Evolutionary conservation across 176 grass and related monocot species (phyloP), one percentile per base, ranked within the genome.

Genomic region (Carex kokanica): DNA sequence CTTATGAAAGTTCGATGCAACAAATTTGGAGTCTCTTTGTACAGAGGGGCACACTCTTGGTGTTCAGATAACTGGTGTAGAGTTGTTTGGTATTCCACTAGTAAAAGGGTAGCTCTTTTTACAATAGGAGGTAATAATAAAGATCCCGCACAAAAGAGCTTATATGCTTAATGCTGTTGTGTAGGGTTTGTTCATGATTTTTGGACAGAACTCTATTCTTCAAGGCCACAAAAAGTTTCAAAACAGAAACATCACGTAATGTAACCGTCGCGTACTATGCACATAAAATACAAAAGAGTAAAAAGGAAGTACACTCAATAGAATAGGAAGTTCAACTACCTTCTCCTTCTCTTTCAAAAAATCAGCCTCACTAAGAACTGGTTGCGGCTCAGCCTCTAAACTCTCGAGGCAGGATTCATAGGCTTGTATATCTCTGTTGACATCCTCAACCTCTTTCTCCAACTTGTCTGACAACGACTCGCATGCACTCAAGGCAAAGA

Each of bases 401-500:
- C 81, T 74, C 80, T 93, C 89, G 67, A 96, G 88, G 81, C 88
- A 96, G 12, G 90, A 60, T 84, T 99, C 97, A 79, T 99, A 99
- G 62, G 91, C 88, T 91, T 96, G 93, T 82, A 93, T 96, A 40
- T 99, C 93, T 72, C 83, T 78, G 81, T 92, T 93, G 58, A 92
- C 86, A 90, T 96, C 91, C 59, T 99, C 93, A 53, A 99, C 90
- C 80, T 95, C 93, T 85, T 92, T 96, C 60, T 93, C 93, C 88
- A 95, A 89, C 88, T 99, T 99, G 86, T 96, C 93, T 72, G 91
- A 99, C 66, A 99, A 99, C 86, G 69, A 99, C 71, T 72, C 91
- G 78, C 93, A 96, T 99, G 79, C 97, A 99, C 25, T 99, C 97
- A 84, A 99, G 84, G 71, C 97, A 99, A 61, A 96, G 93, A 60